phyloP scores from a whole-genome alignment of 2,329 filamentous ascomycete genomes.

The Alternaria sp. region DNA sequence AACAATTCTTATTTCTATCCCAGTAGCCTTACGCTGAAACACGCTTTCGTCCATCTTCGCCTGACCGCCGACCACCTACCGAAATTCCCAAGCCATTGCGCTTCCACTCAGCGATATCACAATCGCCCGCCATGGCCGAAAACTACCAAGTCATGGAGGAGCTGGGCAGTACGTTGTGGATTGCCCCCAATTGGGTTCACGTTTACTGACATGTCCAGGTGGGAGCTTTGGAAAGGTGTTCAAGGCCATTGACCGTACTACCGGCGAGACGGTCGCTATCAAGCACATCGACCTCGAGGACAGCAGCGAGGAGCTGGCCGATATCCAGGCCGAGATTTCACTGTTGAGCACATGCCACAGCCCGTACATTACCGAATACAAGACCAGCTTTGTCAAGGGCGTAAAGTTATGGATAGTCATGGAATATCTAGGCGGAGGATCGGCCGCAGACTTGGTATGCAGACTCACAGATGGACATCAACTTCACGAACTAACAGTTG shows the following conservation, averaged over 20 bases:
- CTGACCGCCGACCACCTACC: constrained; percentile 29
- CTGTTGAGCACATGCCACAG: constrained; percentile 95
- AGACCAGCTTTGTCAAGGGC: constrained; percentile 92
- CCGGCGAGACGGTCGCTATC: constrained; percentile 93
- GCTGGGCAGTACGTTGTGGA: constrained; percentile 77
- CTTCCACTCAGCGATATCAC: constrained; percentile 29
- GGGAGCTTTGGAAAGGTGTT: constrained; percentile 97
- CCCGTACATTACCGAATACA: constrained; percentile 94
- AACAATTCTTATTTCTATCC: constrained; percentile 42
- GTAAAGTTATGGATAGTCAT: constrained; percentile 99
- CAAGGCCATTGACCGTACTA: constrained; percentile 90
- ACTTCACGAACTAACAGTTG: constrained; percentile 28
- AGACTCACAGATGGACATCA: not conserved
- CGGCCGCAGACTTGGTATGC: constrained; percentile 87
- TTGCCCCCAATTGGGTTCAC: not conserved
- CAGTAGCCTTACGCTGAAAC: constrained; percentile 27
- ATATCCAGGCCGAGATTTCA: constrained; percentile 97
- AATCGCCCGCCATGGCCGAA: constrained; percentile 69
- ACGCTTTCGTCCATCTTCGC: constrained; percentile 32
- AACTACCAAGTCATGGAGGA: constrained; percentile 97
- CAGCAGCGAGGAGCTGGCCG: constrained; percentile 96
- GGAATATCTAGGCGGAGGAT: constrained; percentile 96
- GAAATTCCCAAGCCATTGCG: constrained; percentile 23
- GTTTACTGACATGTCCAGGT: constrained; percentile 60
- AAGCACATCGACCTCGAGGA: constrained; percentile 99